Percentiles rank a stretch among this genome's conserved stretches.
These are phyloP conservation scores for Aspergillus texensis DNA, from an alignment of 2,329 filamentous ascomycete species.

Conservation along the genomic window DNA sequence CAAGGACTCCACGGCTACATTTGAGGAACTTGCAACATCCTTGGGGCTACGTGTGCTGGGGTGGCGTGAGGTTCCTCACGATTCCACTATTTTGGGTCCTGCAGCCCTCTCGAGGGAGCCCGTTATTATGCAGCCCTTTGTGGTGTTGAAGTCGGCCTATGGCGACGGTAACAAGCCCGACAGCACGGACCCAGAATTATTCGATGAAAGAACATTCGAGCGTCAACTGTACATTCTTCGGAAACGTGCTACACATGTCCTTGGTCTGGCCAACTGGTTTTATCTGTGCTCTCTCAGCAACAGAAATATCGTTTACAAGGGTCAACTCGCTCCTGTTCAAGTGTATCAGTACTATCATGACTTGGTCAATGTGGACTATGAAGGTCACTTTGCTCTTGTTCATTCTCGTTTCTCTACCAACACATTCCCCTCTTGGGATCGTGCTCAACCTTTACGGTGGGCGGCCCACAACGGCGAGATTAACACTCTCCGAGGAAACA, in stretches of 20 bases:
- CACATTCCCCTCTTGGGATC: constrained; percentile 97
- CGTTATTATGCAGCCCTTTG: constrained; percentile 91
- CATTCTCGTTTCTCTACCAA: constrained; percentile 98
- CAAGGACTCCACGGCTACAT: constrained; percentile 85
- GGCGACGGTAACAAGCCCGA: constrained; percentile 78
- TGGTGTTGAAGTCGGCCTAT: constrained; percentile 84
- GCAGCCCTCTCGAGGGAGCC: constrained; percentile 93
- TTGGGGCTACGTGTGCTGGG: constrained; percentile 88
- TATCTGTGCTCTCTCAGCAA: constrained; percentile 95
- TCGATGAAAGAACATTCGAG: constrained; percentile 85
- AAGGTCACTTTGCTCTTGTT: constrained; percentile 94
- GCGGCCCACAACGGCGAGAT: constrained; percentile 98
- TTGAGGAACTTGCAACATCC: constrained; percentile 89
- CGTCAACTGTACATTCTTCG: constrained; percentile 90
- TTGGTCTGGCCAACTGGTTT: constrained; percentile 97
- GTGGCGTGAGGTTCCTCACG: constrained; percentile 93
- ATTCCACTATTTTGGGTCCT: constrained; percentile 89
- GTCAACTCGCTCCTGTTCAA: constrained; percentile 88
- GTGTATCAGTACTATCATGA: constrained; percentile 99
- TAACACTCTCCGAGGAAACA: constrained; percentile 95
- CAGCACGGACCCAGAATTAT: constrained; percentile 74
- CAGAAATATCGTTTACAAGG: constrained; percentile 99
- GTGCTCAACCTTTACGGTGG: constrained; percentile 94
- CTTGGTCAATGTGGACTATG: constrained; percentile 93
- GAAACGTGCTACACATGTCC: constrained; percentile 92